Evolutionary conservation across 352 stramenopile species (phyloP).

Genomic region (Peronospora belbahrii): DNA sequence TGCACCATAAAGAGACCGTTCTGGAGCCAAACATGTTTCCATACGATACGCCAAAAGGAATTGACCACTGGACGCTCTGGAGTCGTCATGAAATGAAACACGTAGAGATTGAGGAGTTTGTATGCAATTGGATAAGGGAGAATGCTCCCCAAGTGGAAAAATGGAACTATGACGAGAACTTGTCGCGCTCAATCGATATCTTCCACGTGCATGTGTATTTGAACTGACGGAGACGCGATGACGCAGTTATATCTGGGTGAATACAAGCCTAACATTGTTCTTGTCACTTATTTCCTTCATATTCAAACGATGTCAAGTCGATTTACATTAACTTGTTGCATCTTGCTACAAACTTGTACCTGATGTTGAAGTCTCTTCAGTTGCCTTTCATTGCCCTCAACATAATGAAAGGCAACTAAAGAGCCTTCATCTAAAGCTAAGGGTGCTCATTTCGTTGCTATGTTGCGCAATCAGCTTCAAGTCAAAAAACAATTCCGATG

Average conservation of each 20-base stretch:
- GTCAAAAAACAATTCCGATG: neutral
- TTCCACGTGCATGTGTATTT: constrained; percentile 84
- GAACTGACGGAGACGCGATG: constrained; percentile 16
- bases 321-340: too few relatives aligned
- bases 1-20: constrained; percentile 45
- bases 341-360: too few relatives aligned
- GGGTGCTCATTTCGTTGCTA: neutral
- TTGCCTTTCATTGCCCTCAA: neutral
- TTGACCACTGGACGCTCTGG: constrained; percentile 82
- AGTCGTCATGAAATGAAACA: constrained; percentile 55
- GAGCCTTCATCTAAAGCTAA: too few relatives aligned
- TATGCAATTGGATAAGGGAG: constrained; percentile 61
- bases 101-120: constrained; percentile 63
- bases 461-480: constrained; percentile 1
- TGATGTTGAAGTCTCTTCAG: neutral
- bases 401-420: too few relatives aligned
- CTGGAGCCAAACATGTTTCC: constrained; percentile 84
- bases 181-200: constrained; percentile 77
- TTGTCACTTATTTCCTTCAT: too few relatives aligned
- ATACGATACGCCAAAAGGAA: constrained; percentile 65
- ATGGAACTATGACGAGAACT: constrained; percentile 85
- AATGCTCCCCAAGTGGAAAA: constrained; percentile 55
- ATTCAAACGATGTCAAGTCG: too few relatives aligned
- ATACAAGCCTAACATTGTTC: too few relatives aligned
- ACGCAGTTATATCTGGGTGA: neutral